Percentiles rank a stretch among this genome's conserved stretches.
These are phyloP conservation scores for Tolypocladium capitatum DNA, from an alignment of 2,329 filamentous ascomycete genomes.

Conservation along the genomic window DNA sequence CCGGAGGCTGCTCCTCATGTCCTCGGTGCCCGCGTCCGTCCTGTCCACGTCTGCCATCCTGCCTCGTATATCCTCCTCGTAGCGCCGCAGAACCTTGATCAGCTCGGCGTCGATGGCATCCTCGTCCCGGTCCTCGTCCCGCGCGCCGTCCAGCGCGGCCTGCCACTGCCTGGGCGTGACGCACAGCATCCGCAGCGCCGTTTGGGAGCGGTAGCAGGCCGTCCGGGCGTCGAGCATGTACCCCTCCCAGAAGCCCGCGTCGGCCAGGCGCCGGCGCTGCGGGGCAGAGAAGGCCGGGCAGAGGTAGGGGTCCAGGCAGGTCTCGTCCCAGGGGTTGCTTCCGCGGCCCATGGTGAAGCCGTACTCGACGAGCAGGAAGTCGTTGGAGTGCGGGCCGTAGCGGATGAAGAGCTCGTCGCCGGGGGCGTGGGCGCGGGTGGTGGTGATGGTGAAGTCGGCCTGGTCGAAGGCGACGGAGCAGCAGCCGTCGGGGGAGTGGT, in stretches of 20 bases:
- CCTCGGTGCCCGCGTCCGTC: constrained; percentile 17
- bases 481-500: constrained; percentile 37
- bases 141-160: constrained; percentile 28
- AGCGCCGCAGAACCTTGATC: constrained; percentile 22
- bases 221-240: constrained; percentile 37
- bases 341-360: constrained; percentile 31
- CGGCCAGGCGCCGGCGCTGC: constrained; percentile 27
- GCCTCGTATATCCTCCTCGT: constrained; percentile 17
- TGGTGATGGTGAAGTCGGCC: constrained; percentile 40
- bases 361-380: constrained; percentile 58
- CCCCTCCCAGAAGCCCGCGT: constrained; percentile 33
- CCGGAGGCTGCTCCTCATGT: constrained; percentile 7
- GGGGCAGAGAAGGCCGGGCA: constrained; percentile 21
- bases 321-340: constrained; percentile 40
- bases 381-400: constrained; percentile 58
- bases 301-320: constrained; percentile 32
- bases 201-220: constrained; percentile 43
- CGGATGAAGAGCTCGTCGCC: constrained; percentile 55
- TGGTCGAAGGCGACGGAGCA: constrained; percentile 37
- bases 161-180: constrained; percentile 26
- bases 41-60: constrained; percentile 17
- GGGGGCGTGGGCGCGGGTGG: constrained; percentile 32
- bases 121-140: constrained; percentile 33
- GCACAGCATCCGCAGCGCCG: constrained; percentile 30
- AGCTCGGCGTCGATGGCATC: constrained; percentile 22